phyloP scores from a whole-genome alignment of 78 protist species.

The Parvularia atlantis region DNA sequence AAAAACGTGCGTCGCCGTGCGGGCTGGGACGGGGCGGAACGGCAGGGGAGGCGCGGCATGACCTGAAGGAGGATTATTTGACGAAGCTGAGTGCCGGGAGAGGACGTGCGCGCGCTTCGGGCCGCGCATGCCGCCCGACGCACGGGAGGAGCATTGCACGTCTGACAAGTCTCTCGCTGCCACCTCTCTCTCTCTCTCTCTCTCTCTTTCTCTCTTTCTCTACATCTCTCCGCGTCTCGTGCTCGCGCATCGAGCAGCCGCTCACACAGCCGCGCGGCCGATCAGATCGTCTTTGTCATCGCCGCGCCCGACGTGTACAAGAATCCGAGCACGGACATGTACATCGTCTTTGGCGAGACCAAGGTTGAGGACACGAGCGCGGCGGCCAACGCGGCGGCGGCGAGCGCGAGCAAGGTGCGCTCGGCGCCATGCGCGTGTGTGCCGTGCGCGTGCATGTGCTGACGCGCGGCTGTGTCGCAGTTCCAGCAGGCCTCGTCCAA shows the following conservation, averaged over 20 bases:
- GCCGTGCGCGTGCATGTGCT: too few species aligned
- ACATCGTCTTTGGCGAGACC: constrained; percentile 88
- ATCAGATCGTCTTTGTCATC: constrained; percentile 57
- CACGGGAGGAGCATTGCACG: too few species aligned
- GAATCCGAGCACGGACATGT: constrained; percentile 68
- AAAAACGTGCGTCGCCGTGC: constrained; percentile 22
- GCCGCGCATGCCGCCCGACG: too few species aligned
- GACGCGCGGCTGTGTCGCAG: background rate
- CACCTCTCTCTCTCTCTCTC: background rate
- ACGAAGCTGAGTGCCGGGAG: too few species aligned
- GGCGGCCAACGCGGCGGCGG: background rate
- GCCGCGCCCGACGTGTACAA: constrained; percentile 83
- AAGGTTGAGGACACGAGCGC: constrained; percentile 66
- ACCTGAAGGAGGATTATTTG: too few species aligned
- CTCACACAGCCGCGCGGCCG: background rate
- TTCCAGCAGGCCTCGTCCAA: background rate
- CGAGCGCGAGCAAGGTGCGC: background rate
- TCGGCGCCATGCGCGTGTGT: too few species aligned
- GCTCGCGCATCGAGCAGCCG: too few species aligned
- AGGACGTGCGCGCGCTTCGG: too few species aligned
- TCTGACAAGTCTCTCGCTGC: background rate
- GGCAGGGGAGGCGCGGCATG: too few species aligned
- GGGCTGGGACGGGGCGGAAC: too few species aligned
- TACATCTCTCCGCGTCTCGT: background rate
- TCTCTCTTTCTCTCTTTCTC: background rate